These are phyloP conservation scores for Massariosphaeria phaeospora DNA, from an alignment of 495 filamentous ascomycete genomes.

Conservation along the genomic window DNA sequence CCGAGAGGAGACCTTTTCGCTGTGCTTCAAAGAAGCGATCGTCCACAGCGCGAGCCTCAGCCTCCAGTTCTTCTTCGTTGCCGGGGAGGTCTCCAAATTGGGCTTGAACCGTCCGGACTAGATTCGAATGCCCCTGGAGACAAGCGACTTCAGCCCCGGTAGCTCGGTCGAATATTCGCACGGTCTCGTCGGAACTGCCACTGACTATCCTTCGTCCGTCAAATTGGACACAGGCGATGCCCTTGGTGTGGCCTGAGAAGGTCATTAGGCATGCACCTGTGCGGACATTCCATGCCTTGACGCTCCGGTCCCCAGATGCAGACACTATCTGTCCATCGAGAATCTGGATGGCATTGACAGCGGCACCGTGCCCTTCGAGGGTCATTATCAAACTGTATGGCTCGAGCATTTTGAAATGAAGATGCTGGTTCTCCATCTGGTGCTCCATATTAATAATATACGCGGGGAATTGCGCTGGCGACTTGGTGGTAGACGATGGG, in stretches of 20 bases:
- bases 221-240: constrained; percentile 95
- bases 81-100: constrained; percentile 86
- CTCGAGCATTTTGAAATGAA: constrained; percentile 48
- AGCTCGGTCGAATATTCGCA: constrained; percentile 84
- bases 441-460: constrained; percentile 51
- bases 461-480: constrained; percentile 42
- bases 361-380: constrained; percentile 77
- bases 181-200: constrained; percentile 90
- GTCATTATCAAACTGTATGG: constrained; percentile 73
- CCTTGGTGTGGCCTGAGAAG: constrained; percentile 82
- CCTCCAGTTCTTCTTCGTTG: constrained; percentile 62
- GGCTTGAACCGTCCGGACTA: constrained; percentile 92
- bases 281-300: constrained; percentile 90
- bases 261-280: constrained; percentile 70
- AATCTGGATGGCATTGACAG: constrained; percentile 95
- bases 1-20: constrained; percentile 52
- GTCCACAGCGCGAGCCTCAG: constrained; percentile 69
- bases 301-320: constrained; percentile 83
- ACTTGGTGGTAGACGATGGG: constrained; percentile 27
- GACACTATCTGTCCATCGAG: constrained; percentile 83
- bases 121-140: constrained; percentile 68
- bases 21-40: constrained; percentile 65
- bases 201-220: constrained; percentile 96
- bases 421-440: constrained; percentile 34
- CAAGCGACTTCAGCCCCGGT: constrained; percentile 84